Base-by-base conservation (phyloP, 2,329 filamentous ascomycete species). In the Fusarium paranaense region DNA sequence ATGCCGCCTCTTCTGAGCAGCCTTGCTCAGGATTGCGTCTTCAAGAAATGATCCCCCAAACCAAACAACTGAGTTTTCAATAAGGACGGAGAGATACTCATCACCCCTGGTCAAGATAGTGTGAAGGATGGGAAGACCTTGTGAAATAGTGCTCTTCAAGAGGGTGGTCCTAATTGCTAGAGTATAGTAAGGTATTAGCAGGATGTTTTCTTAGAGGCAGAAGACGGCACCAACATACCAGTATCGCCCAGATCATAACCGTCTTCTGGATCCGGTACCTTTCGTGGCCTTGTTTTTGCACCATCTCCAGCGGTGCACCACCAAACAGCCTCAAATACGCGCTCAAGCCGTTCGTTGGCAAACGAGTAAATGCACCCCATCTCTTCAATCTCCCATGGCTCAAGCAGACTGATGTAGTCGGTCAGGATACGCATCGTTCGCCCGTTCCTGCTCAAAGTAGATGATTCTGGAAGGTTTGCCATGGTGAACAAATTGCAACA, bases 341-440 rank as follows among this genome's bases (percentile, higher is more conserved):
- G 16, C 20, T 16, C 25, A 25, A 54, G 33, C 27, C 13, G 40
- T 27, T 16, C 25, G 9, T 10, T 20, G 20, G 38, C 62, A n/a
- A 64, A 47, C 6, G 52, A 40, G 18, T 64, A 32, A 16, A 59
- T 37, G 16, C 50, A 59, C 14, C 10, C 35, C 32, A 64, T 47
- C 30, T 64, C 62, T 35, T 64, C 52, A 25, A 64, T 45, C 32
- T 64, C 62, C 52, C 62, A 59, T 20, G 62, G 62, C n/a, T 64
- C 52, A 13, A 58, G 52, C 11, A 40, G 27, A 22, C 37, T 18
- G 27, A 58, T 20, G n/a, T 58, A 45, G 35, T 22, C 20, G 16
- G n/a, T 10, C 13, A 57, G 20, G 25, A 56, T 50, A 27, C 27
- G 52, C 25, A 58, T 58, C 3, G 25, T 16, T n/a, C 16, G 35